phyloP scores from a whole-genome alignment of 2,329 filamentous ascomycete genomes.

The Nothopassalora personata region DNA sequence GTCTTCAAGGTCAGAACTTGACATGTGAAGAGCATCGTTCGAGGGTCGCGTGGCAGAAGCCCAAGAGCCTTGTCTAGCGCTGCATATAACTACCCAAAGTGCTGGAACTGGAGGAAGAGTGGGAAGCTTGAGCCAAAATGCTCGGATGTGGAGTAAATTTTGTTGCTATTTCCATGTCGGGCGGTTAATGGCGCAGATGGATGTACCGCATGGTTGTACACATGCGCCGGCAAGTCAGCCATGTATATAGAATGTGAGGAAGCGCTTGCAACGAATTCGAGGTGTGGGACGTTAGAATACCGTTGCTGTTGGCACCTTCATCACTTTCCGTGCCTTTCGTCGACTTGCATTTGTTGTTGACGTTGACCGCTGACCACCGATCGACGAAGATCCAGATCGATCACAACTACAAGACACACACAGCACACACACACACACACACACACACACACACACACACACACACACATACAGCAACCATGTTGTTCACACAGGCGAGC shows the following conservation, averaged over 20 bases:
- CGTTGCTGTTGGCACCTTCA: not conserved
- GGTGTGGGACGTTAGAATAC: not conserved
- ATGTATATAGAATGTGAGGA: slow-evolving; percentile 26
- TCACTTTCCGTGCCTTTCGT: not conserved
- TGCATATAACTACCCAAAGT: not conserved
- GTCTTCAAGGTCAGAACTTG: not conserved
- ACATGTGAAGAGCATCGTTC: not conserved
- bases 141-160: slow-evolving; percentile 10
- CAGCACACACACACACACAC: not conserved
- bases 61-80: not conserved
- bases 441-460: not conserved
- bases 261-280: slow-evolving; percentile 5
- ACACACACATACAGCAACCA: slow-evolving; percentile 6
- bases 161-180: slow-evolving; percentile 19
- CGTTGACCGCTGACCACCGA: slow-evolving; percentile 5
- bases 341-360: slow-evolving; percentile 1
- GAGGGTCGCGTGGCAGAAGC: slow-evolving; percentile 1
- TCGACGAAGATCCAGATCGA: slow-evolving; percentile 9
- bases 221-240: slow-evolving; percentile 11
- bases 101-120: not conserved
- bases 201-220: slow-evolving; percentile 19
- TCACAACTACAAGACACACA: not conserved
- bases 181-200: slow-evolving; percentile 14
- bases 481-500: slow-evolving; percentile 24
- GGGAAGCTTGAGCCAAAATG: not conserved